These are phyloP conservation scores for Stephanodiscus minutulus DNA, from an alignment of 108 stramenopile species.

Conservation along the genomic window DNA sequence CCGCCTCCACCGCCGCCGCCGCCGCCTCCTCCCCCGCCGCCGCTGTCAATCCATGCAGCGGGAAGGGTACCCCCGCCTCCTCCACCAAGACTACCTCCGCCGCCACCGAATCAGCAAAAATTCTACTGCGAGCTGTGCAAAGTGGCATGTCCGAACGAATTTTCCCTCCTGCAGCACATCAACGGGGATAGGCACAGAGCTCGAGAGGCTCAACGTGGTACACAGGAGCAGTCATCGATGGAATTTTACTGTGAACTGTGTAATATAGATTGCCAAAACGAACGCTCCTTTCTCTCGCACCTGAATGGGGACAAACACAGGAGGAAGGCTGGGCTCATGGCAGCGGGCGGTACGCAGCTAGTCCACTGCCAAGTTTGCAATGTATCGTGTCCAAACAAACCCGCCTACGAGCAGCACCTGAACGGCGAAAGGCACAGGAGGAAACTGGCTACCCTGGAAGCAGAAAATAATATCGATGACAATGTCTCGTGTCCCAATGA, in stretches of 20 bases:
- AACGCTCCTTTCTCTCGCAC: not conserved
- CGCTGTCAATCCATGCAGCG: not conserved
- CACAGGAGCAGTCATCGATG: not conserved
- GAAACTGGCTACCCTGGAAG: not conserved
- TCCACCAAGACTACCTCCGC: not conserved
- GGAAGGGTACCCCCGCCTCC: slow-evolving; percentile 16
- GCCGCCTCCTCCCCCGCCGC: not conserved
- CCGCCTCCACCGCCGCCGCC: slow-evolving; percentile 14
- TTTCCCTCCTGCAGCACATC: slow-evolving; percentile 19
- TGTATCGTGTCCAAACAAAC: slow-evolving; percentile 13
- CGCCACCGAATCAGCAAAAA: slow-evolving; percentile 7
- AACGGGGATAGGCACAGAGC: not conserved
- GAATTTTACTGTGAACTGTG: not conserved
- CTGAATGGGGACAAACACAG: slow-evolving; percentile 23
- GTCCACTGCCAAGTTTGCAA: slow-evolving; percentile 9
- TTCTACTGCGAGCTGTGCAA: slow-evolving; percentile 16
- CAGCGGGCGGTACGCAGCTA: not conserved
- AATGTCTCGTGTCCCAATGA: slow-evolving; percentile 14
- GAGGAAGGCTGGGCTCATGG: slow-evolving; percentile 7
- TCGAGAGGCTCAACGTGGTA: slow-evolving; percentile 3
- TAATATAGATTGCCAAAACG: slow-evolving; percentile 12
- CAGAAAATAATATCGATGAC: not conserved
- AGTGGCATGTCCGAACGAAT: slow-evolving; percentile 16
- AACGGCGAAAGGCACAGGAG: slow-evolving; percentile 19
- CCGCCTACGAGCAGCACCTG: slow-evolving; percentile 16